These are phyloP conservation scores for Aspergillus ellipticus DNA, from an alignment of 495 filamentous ascomycete genomes.

Conservation along the genomic window DNA sequence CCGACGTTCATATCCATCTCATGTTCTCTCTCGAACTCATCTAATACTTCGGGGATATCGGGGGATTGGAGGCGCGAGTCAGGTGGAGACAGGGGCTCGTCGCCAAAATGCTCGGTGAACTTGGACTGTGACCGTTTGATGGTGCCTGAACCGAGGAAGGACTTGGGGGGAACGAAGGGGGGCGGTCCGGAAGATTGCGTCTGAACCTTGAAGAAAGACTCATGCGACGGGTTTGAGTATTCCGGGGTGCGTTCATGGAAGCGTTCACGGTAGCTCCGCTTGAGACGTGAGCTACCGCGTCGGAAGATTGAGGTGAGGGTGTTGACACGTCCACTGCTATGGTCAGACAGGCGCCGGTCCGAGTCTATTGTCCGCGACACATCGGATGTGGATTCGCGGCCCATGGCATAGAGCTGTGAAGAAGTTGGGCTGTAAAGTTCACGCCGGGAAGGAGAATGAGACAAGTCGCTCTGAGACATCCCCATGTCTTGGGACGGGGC, in stretches of 20 bases:
- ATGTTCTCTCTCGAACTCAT: conserved; percentile 24
- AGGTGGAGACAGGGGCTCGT: conserved; percentile 75
- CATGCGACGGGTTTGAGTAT: conserved; percentile 82
- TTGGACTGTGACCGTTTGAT: conserved; percentile 80
- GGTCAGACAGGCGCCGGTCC: conserved; percentile 46
- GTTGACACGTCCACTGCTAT: conserved; percentile 39
- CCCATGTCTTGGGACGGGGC: conserved; percentile 41
- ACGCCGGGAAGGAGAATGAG: conserved; percentile 52
- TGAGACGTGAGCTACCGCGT: conserved; percentile 56
- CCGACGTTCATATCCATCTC: conserved; percentile 22
- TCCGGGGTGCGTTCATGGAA: conserved; percentile 50
- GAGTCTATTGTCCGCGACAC: conserved; percentile 37
- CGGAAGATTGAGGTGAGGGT: conserved; percentile 70
- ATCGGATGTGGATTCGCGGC: conserved; percentile 42
- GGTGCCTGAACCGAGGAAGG: conserved; percentile 46
- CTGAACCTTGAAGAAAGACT: conserved; percentile 60
- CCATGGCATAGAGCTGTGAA: conserved; percentile 52
- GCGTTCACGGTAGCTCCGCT: conserved; percentile 54
- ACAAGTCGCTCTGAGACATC: conserved; percentile 53
- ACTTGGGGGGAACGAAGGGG: conserved; percentile 39
- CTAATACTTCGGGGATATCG: conserved; percentile 35
- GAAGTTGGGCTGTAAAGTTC: conserved; percentile 47
- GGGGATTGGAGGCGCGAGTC: conserved; percentile 74
- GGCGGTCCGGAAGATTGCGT: conserved; percentile 36
- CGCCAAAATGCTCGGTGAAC: conserved; percentile 89